phyloP scores from a whole-genome alignment of 441 rosid genomes.

The Euphorbia celastroides region DNA sequence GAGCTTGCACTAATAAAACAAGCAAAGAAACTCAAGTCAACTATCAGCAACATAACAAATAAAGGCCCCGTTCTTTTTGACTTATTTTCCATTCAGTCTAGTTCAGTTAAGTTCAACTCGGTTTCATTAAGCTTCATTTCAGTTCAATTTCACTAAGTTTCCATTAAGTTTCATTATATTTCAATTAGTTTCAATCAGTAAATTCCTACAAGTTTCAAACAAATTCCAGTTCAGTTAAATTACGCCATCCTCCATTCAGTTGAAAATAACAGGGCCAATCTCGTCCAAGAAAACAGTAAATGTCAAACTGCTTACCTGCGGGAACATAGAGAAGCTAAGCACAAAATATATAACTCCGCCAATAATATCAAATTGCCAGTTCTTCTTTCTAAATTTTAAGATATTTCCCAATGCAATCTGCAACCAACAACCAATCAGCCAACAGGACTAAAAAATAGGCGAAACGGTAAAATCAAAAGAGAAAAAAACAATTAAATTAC shows the following conservation, averaged over 20 bases:
- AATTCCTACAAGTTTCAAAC: no score
- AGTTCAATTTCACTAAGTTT: no score
- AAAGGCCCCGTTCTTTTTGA: no score
- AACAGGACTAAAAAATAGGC: slow-evolving; percentile 3
- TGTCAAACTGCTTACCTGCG: slow-evolving; percentile 89
- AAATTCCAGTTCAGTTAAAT: no score
- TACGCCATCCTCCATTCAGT: no score
- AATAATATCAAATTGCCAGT: slow-evolving; percentile 98
- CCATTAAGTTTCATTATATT: no score
- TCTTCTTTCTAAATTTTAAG: slow-evolving; percentile 96
- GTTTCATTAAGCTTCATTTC: no score
- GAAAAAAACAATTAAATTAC: slow-evolving; percentile 26
- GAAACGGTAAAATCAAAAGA: background rate
- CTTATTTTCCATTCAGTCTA: no score
- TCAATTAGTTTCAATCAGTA: no score
- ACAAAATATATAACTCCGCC: slow-evolving; percentile 96
- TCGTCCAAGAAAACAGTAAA: no score
- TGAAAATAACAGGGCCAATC: no score
- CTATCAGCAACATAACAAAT: slow-evolving; percentile 10
- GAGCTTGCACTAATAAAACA: slow-evolving; percentile 78
- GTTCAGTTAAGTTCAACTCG: no score
- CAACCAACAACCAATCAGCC: slow-evolving; percentile 20
- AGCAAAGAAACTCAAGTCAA: slow-evolving; percentile 22
- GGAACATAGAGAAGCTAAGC: slow-evolving; percentile 86
- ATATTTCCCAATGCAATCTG: slow-evolving; percentile 99